Conservation (phyloP, 23 red algal species). For the Chondrus crispus region DNA sequence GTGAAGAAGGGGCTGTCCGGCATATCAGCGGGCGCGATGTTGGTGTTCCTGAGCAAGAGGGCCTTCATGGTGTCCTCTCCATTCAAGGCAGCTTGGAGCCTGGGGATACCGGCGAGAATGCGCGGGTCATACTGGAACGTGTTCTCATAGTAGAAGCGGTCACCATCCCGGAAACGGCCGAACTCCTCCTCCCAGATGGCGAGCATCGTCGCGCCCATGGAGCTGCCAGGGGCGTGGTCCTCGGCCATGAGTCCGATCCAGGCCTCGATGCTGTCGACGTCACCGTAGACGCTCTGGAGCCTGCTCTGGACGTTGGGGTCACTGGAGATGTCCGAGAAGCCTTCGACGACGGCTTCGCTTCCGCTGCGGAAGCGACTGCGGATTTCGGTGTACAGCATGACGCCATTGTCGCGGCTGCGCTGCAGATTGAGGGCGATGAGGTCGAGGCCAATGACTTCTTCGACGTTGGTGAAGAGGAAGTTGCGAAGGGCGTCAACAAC, state of each 20-base stretch:
- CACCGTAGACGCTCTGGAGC: slow-evolving; percentile 9
- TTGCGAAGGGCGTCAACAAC: slow-evolving; percentile 21
- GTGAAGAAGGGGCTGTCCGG: neutral
- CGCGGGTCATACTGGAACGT: no score
- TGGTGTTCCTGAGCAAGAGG: neutral
- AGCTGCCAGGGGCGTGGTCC: neutral
- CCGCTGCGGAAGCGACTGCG: slow-evolving; percentile 3
- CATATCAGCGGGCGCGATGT: neutral
- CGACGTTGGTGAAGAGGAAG: slow-evolving; percentile 35
- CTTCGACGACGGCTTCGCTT: neutral
- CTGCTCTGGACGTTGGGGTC: neutral
- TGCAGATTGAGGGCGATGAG: slow-evolving; percentile 67
- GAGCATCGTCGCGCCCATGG: slow-evolving; percentile 18
- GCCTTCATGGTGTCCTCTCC: neutral
- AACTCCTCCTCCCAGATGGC: slow-evolving; percentile 26
- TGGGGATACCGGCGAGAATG: no score
- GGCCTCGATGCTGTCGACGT: slow-evolving; percentile 21
- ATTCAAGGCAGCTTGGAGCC: no score
- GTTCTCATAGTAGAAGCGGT: slow-evolving; percentile 70
- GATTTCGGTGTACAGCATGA: slow-evolving; percentile 31
- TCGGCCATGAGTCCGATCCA: slow-evolving; percentile 58
- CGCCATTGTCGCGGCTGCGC: slow-evolving; percentile 52
- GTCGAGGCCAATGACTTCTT: slow-evolving; percentile 21
- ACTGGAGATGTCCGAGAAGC: slow-evolving; percentile 7
- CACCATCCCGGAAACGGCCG: slow-evolving; percentile 22